Evolutionary conservation across 2,329 filamentous ascomycete species (phyloP).

Genomic region (Lasiodiplodia hormozganensis): DNA sequence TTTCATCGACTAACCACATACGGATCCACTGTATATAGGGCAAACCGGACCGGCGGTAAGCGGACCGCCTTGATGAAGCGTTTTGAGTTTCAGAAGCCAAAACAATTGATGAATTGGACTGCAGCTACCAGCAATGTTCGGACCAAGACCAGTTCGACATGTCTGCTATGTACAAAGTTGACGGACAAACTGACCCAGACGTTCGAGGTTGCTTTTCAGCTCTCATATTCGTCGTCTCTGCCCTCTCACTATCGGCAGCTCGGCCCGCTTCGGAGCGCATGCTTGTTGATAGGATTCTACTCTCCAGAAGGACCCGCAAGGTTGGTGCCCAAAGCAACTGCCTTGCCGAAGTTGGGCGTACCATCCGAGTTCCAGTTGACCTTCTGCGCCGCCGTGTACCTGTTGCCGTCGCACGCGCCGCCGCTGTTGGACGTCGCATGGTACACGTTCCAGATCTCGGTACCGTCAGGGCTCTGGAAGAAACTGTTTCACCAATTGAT

Average conservation of each 20-base stretch:
- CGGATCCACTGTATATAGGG: background rate
- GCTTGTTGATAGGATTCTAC: conserved; percentile 20
- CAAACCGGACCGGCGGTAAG: background rate
- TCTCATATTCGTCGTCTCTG: background rate
- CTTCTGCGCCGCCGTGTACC: conserved; percentile 62
- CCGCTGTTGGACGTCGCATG: conserved; percentile 59
- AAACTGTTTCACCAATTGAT: conserved; percentile 50
- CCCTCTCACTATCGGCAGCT: background rate
- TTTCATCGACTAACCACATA: background rate
- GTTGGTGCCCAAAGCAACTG: conserved; percentile 40
- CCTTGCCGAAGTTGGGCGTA: conserved; percentile 59
- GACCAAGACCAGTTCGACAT: background rate
- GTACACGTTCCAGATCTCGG: conserved; percentile 63
- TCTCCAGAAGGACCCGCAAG: conserved; percentile 47
- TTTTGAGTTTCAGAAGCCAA: background rate
- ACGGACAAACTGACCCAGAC: too few species aligned
- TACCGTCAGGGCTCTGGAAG: conserved; percentile 63
- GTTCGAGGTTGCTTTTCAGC: background rate
- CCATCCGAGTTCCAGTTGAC: conserved; percentile 60
- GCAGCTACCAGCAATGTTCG: background rate
- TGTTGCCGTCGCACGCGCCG: conserved; percentile 60
- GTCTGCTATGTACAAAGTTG: too few species aligned
- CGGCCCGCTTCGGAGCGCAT: background rate
- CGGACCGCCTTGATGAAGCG: background rate
- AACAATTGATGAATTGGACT: background rate